Evolutionary conservation across 768 basidiomycete species (phyloP), one percentile per base, ranked within the genome.

Genomic region (Mycena capillaripes): DNA sequence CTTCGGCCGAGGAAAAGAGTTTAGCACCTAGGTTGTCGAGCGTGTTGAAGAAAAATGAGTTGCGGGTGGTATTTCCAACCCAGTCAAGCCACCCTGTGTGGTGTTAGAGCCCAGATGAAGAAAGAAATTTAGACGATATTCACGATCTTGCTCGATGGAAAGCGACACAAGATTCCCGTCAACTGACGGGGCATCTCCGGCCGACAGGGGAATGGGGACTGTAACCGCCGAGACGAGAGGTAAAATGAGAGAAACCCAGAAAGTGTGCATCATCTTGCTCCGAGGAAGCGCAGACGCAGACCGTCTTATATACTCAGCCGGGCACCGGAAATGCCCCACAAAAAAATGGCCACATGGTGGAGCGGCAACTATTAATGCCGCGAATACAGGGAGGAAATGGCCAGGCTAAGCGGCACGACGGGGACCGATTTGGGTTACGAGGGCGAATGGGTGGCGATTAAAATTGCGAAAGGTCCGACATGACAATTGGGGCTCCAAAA

Each of bases 61-160:
- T 93, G 38, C 82, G 83, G 3, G 84, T 80, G 8, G 83, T 84
- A 17, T 80, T 81, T 1, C 93, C 92, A 14, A 81, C 81, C 92
- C 92, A 94, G 71, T 92, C 92, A 12, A 84, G 82, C 91, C 91
- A 93, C 36, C 71, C 71, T 72, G 14, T n/a, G 30, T 4, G 11
- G 34, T 6, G 21, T 66, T 29, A 62, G 60, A 48, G 27, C 32
- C n/a, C 1, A 17, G 17, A 30, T 21, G 11, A 36, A 40, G 25
- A n/a, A 2, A 25, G 6, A n/a, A 30, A 17, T 12, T 12, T 34
- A 14, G 27, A 60, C 19, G 25, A 60, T 38, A 38, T 50, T 62
- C 36, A 72, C 89, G 83, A 73, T 93, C 92, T 79, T 91, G 89
- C 75, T 93, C 93, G 63, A 93, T 87, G 34, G 92, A 93, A 73